Evolutionary conservation across 2,329 filamentous ascomycete genomes (phyloP).

Genomic region (Ceratocystis lukuohia): DNA sequence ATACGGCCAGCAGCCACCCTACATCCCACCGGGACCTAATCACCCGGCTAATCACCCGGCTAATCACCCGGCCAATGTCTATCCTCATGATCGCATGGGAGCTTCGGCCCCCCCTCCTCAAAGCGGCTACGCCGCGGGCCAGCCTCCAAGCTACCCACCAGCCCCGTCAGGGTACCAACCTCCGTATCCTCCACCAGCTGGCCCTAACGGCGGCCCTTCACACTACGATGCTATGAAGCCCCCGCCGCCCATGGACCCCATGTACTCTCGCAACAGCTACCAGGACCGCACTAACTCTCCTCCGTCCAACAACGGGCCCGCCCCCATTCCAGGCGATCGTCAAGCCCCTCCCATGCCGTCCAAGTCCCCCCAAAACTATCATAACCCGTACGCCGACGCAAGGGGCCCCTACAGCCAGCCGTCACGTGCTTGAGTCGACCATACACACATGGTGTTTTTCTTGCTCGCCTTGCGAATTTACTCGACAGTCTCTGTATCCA

Average conservation of each 20-base stretch:
- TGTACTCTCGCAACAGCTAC: constrained; percentile 13
- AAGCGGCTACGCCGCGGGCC: constrained; percentile 15
- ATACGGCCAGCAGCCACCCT: constrained; percentile 12
- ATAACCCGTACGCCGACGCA: constrained; percentile 15
- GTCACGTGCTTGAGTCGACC: neutral
- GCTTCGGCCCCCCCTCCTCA: constrained; percentile 17
- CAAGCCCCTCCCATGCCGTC: constrained; percentile 10
- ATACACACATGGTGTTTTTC: neutral
- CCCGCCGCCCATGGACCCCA: constrained; percentile 11
- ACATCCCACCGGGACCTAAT: constrained; percentile 13
- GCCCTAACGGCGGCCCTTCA: neutral
- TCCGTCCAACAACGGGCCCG: constrained; percentile 12
- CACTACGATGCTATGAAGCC: constrained; percentile 18
- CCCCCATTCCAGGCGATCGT: constrained; percentile 3
- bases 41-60: constrained; percentile 11
- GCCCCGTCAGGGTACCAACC: constrained; percentile 6
- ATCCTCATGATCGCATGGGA: constrained; percentile 15
- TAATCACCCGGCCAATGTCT: constrained; percentile 12
- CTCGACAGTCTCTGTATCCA: neutral
- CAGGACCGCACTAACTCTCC: constrained; percentile 17
- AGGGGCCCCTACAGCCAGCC: constrained; percentile 14
- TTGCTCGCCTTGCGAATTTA: neutral
- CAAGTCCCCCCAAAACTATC: constrained; percentile 17
- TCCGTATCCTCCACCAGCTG: neutral
- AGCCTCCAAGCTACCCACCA: constrained; percentile 17